Percentiles rank a stretch among this genome's conserved stretches.
phyloP scores from a whole-genome alignment of 1,139 yeast species.

The Wickerhamomyces sp. region DNA sequence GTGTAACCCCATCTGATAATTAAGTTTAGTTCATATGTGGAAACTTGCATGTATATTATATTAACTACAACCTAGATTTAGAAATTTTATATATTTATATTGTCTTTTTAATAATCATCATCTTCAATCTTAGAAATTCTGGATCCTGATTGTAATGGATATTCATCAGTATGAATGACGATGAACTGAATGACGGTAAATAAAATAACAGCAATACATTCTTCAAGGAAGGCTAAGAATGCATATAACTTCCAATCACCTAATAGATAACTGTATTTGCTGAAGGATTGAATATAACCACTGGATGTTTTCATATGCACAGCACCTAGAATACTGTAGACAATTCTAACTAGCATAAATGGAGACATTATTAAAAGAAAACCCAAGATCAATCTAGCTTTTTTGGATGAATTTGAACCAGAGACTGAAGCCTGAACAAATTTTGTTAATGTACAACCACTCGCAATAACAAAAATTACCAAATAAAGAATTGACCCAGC shows the following conservation, averaged over 20 bases:
- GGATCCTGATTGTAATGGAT: neutral
- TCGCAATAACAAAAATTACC: neutral
- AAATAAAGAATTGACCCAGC: conserved; percentile 3
- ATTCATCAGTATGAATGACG: neutral
- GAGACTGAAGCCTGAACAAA: neutral
- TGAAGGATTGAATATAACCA: neutral
- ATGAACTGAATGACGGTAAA: neutral
- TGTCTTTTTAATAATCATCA: too few relatives aligned
- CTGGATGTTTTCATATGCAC: conserved; percentile 6
- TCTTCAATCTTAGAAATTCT: neutral
- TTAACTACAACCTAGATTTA: too few relatives aligned
- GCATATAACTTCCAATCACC: conserved; percentile 7
- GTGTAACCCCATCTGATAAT: conserved; percentile 30
- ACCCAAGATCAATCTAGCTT: neutral
- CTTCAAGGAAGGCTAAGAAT: conserved; percentile 4
- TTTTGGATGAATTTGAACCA: neutral
- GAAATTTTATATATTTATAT: too few relatives aligned
- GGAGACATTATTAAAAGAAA: conserved; percentile 1
- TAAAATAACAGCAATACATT: neutral
- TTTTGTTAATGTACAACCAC: neutral
- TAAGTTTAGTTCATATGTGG: too few relatives aligned
- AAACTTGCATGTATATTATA: too few relatives aligned
- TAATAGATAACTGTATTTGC: conserved; percentile 3
- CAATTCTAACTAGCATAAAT: conserved; percentile 4
- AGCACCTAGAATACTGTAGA: conserved; percentile 7